These are phyloP conservation scores for Pseudogymnoascus sp. DNA, from an alignment of 2,329 filamentous ascomycete species.

Conservation along the genomic window DNA sequence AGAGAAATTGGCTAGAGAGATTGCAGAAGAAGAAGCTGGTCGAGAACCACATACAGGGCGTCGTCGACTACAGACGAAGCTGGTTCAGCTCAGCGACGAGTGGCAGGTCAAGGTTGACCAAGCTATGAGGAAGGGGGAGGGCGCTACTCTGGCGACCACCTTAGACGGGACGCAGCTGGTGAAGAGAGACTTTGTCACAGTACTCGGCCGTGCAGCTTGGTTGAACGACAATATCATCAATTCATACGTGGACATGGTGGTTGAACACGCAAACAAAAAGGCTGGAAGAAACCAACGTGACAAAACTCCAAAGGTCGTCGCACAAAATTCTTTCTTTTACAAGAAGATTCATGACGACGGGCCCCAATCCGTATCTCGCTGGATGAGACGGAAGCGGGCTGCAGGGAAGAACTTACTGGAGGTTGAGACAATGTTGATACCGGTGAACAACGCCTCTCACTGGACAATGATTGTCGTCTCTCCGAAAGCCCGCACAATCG, in stretches of 20 bases:
- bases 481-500: slow-evolving; percentile 52
- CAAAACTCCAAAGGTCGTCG: slow-evolving; percentile 54
- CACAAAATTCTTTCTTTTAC: slow-evolving; percentile 63
- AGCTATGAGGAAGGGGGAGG: not conserved
- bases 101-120: not conserved
- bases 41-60: not conserved
- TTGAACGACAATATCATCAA: slow-evolving; percentile 75
- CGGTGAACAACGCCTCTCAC: slow-evolving; percentile 57
- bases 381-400: slow-evolving; percentile 53
- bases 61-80: slow-evolving; percentile 8
- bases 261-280: slow-evolving; percentile 51
- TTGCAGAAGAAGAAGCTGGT: not conserved
- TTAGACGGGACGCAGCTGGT: not conserved
- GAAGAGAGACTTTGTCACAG: not conserved
- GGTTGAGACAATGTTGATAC: slow-evolving; percentile 63
- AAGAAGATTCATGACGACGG: slow-evolving; percentile 45
- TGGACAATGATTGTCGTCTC: slow-evolving; percentile 69
- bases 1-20: not conserved
- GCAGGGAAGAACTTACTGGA: slow-evolving; percentile 55
- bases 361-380: slow-evolving; percentile 44
- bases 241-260: slow-evolving; percentile 55
- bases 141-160: not conserved
- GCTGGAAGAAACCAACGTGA: slow-evolving; percentile 42
- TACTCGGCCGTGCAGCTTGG: slow-evolving; percentile 34
- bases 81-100: not conserved